A percentile compares a stretch with the other conserved stretches of the same genome.
phyloP scores from a whole-genome alignment of 768 basidiomycete species.

The Leccinellum albellum region DNA sequence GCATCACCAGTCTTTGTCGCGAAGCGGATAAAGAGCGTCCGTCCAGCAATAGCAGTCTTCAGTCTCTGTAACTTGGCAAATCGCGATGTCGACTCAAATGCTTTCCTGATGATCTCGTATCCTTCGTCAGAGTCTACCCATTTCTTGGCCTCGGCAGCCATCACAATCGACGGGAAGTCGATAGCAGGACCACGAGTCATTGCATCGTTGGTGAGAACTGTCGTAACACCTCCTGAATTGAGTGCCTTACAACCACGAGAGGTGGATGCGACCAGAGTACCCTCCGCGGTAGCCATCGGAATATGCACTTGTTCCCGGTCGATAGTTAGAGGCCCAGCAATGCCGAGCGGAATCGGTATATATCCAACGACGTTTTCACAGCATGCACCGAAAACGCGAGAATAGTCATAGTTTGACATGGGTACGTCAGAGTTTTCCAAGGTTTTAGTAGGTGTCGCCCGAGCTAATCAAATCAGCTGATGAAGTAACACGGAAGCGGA shows the following conservation, averaged over 20 bases:
- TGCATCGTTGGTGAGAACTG: conserved; percentile 88
- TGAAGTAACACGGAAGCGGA: neutral
- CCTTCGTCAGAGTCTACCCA: conserved; percentile 89
- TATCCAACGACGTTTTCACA: conserved; percentile 99
- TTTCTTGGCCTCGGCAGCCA: conserved; percentile 78
- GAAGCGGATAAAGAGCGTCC: conserved; percentile 91
- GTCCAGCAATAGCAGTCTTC: conserved; percentile 88
- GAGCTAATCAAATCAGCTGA: conserved; percentile 46
- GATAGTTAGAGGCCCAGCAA: conserved; percentile 91
- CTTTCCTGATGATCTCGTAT: conserved; percentile 66
- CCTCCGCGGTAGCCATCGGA: conserved; percentile 99
- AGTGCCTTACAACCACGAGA: conserved; percentile 98
- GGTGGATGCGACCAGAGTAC: conserved; percentile 95
- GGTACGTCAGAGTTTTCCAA: conserved; percentile 84
- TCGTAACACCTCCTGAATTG: conserved; percentile 92
- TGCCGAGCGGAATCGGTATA: conserved; percentile 92
- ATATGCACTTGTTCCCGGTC: conserved; percentile 84
- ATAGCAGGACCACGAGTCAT: conserved; percentile 99
- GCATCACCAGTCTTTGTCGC: conserved; percentile 95
- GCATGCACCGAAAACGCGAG: conserved; percentile 90
- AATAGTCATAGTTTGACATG: conserved; percentile 85
- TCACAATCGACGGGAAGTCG: conserved; percentile 79
- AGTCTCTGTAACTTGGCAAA: conserved; percentile 84
- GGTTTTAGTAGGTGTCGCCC: conserved; percentile 77
- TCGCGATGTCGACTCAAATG: conserved; percentile 92